A percentile compares a stretch with the other conserved stretches of the same genome.
Conservation (phyloP, 441 rosid genomes). For the Hypseocharis bilobata region DNA sequence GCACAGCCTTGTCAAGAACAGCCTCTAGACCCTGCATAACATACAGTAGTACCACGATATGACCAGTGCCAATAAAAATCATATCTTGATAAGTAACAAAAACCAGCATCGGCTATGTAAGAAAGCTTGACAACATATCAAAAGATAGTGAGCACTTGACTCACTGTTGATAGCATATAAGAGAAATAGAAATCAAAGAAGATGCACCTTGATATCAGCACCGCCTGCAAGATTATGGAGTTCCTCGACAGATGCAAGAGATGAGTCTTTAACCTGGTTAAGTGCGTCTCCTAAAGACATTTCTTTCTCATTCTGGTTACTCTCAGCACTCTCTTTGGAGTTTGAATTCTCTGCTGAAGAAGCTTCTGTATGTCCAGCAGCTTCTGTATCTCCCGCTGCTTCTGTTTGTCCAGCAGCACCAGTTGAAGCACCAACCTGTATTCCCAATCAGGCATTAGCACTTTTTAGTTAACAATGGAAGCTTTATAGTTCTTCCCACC, state of each 20-base stretch:
- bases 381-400: conserved; percentile 32
- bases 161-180: not conserved
- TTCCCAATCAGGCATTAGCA: conserved; percentile 30
- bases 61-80: conserved; percentile 19
- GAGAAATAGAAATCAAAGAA: conserved; percentile 4
- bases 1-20: conserved; percentile 93
- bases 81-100: conserved; percentile 3
- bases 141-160: not conserved
- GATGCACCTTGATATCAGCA: conserved; percentile 86
- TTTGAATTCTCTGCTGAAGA: conserved; percentile 40
- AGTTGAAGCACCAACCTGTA: conserved; percentile 53
- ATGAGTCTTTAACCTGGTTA: conserved; percentile 55
- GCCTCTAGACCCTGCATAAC: conserved; percentile 84
- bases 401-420: conserved; percentile 43
- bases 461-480: conserved; percentile 13
- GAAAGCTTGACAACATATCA: not conserved
- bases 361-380: conserved; percentile 36
- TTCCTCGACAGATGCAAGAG: conserved; percentile 94
- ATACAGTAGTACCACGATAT: conserved; percentile 15
- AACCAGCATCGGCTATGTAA: conserved; percentile 3
- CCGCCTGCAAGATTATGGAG: conserved; percentile 90
- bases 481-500: conserved; percentile 14
- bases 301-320: conserved; percentile 56
- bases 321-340: conserved; percentile 41
- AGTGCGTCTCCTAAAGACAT: conserved; percentile 76